phyloP scores from a whole-genome alignment of 257 asterid species.

The Solanum commersonii region DNA sequence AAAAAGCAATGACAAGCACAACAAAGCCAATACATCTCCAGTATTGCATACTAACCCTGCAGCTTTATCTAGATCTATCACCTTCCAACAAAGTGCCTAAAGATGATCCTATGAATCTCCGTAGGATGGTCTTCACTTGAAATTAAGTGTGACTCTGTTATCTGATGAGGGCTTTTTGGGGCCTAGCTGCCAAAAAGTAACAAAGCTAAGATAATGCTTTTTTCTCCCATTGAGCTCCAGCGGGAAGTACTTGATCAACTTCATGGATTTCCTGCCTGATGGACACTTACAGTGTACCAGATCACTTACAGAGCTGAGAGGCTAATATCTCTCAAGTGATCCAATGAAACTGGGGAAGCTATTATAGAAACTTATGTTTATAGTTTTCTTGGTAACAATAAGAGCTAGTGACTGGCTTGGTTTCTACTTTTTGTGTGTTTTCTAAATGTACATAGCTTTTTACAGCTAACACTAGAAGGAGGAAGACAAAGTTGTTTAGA shows the following conservation, averaged over 20 bases:
- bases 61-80: slow-evolving; percentile 61
- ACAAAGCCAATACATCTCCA: slow-evolving; percentile 8
- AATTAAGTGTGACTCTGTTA: slow-evolving; percentile 31
- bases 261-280: neutral
- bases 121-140: slow-evolving; percentile 61
- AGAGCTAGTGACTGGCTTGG: slow-evolving; percentile 2
- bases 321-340: neutral
- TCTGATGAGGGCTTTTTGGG: slow-evolving; percentile 43
- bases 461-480: slow-evolving; percentile 6
- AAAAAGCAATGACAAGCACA: slow-evolving; percentile 24
- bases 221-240: neutral
- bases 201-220: neutral
- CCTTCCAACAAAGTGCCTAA: slow-evolving; percentile 45
- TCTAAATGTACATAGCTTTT: slow-evolving; percentile 25
- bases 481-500: neutral
- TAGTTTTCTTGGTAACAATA: slow-evolving; percentile 1
- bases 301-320: neutral
- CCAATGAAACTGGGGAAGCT: slow-evolving; percentile 3
- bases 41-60: slow-evolving; percentile 72
- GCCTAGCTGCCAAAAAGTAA: slow-evolving; percentile 45
- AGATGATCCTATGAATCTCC: slow-evolving; percentile 67
- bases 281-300: neutral
- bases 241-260: neutral
- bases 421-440: slow-evolving; percentile 9
- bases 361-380: neutral